Evolutionary conservation across 164 flowering plant species (phyloP).

Genomic region (Pachysandra terminalis): DNA sequence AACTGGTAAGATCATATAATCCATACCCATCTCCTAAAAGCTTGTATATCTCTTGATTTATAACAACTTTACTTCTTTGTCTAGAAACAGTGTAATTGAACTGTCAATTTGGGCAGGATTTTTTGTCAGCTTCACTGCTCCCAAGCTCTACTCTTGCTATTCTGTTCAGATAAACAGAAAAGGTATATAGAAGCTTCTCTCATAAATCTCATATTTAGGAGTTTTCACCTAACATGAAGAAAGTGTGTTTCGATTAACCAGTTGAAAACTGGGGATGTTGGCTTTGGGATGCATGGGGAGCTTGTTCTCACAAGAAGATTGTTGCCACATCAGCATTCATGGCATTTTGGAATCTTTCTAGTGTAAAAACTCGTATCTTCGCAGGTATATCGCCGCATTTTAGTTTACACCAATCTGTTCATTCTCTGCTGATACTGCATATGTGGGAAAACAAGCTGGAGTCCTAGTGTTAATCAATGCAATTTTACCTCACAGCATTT

Average conservation of each 20-base stretch:
- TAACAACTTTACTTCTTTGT: background rate
- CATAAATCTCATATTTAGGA: no score
- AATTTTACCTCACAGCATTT: slow-evolving; percentile 56
- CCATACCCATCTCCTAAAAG: background rate
- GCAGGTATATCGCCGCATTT: slow-evolving; percentile 23
- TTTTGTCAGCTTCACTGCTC: slow-evolving; percentile 67
- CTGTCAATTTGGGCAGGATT: slow-evolving; percentile 53
- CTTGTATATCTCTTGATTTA: background rate
- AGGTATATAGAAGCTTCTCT: slow-evolving; percentile 47
- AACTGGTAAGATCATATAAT: slow-evolving; percentile 42
- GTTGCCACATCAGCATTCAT: slow-evolving; percentile 34
- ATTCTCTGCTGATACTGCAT: background rate
- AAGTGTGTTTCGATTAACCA: slow-evolving; percentile 23
- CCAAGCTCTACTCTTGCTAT: slow-evolving; percentile 69
- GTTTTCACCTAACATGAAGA: slow-evolving; percentile 9
- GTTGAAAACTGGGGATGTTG: slow-evolving; percentile 42
- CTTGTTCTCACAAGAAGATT: slow-evolving; percentile 42
- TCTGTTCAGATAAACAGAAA: slow-evolving; percentile 43
- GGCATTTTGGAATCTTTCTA: slow-evolving; percentile 42
- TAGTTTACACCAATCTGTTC: background rate
- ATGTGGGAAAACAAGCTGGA: no score
- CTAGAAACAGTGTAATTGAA: slow-evolving; percentile 3
- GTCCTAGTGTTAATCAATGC: background rate
- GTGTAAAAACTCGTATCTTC: slow-evolving; percentile 32
- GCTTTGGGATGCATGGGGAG: slow-evolving; percentile 37